phyloP scores from a whole-genome alignment of 495 filamentous ascomycete genomes.

The Annulohypoxylon maeteangense region DNA sequence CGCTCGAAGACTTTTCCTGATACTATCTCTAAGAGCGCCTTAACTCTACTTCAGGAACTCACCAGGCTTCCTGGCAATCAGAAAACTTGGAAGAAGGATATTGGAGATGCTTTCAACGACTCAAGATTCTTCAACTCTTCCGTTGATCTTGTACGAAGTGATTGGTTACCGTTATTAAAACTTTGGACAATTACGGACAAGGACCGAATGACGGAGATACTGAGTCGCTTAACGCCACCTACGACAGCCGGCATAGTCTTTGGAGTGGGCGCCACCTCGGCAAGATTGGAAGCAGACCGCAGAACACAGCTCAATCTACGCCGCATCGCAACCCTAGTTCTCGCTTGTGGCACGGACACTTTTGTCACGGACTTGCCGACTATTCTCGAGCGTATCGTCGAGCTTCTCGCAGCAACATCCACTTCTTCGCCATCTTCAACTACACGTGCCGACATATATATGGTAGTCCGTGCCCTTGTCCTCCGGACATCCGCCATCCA shows the following conservation, averaged over 20 bases:
- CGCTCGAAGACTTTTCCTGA: constrained; percentile 89
- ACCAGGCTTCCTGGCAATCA: constrained; percentile 79
- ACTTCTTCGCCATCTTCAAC: constrained; percentile 92
- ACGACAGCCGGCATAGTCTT: constrained; percentile 98
- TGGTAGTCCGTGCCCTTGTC: constrained; percentile 83
- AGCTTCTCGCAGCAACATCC: constrained; percentile 84
- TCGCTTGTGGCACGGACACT: constrained; percentile 78
- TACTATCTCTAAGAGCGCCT: constrained; percentile 75
- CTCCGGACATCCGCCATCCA: constrained; percentile 80
- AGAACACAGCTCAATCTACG: constrained; percentile 92
- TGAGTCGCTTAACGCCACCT: constrained; percentile 81
- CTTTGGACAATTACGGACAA: constrained; percentile 88
- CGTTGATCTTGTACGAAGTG: constrained; percentile 70
- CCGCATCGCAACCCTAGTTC: constrained; percentile 77
- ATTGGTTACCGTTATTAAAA: constrained; percentile 84
- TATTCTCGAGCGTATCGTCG: constrained; percentile 85
- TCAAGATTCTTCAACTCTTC: constrained; percentile 78
- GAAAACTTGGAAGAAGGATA: constrained; percentile 93
- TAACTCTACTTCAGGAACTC: constrained; percentile 81
- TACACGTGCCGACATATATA: constrained; percentile 87
- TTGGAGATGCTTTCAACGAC: constrained; percentile 92
- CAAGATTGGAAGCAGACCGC: constrained; percentile 92
- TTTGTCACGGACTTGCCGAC: constrained; percentile 78
- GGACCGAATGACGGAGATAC: constrained; percentile 83
- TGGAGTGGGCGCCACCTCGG: constrained; percentile 93